Evolutionary conservation across 2,329 filamentous ascomycete genomes (phyloP).

Genomic region (Onygenales sp.): DNA sequence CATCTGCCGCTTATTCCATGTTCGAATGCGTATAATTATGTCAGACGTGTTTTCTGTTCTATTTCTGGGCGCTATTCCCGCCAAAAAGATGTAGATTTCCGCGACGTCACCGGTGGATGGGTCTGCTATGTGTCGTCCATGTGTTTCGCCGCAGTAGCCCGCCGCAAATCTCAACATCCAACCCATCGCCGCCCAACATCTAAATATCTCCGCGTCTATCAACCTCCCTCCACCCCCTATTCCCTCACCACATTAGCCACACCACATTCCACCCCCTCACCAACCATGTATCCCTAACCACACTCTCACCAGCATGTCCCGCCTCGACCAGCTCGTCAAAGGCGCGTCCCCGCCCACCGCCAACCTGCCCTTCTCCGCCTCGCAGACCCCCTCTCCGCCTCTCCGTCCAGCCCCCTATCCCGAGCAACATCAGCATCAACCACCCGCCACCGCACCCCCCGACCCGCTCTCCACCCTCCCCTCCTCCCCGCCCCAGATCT

Average conservation of each 20-base stretch:
- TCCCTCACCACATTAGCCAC: conserved; percentile 2
- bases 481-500: conserved; percentile 91
- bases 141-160: no score
- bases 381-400: conserved; percentile 27
- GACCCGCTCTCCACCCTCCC: conserved; percentile 75
- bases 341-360: conserved; percentile 63
- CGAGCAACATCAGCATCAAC: conserved; percentile 8
- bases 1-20: no score
- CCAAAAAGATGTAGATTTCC: no score
- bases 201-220: no score
- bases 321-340: conserved; percentile 85
- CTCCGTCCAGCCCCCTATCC: conserved; percentile 6
- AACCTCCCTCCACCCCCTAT: no score
- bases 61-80: no score
- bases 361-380: conserved; percentile 33
- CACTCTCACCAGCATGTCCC: conserved; percentile 47
- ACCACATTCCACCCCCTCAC: not conserved
- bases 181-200: not conserved
- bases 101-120: no score
- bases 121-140: no score
- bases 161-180: no score
- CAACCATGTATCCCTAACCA: conserved; percentile 2
- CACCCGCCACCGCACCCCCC: conserved; percentile 22
- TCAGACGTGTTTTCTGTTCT: no score
- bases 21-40: no score